These are phyloP conservation scores for Puccinia novopanici DNA, from an alignment of 1,284 basidiomycete species.

Conservation along the genomic window DNA sequence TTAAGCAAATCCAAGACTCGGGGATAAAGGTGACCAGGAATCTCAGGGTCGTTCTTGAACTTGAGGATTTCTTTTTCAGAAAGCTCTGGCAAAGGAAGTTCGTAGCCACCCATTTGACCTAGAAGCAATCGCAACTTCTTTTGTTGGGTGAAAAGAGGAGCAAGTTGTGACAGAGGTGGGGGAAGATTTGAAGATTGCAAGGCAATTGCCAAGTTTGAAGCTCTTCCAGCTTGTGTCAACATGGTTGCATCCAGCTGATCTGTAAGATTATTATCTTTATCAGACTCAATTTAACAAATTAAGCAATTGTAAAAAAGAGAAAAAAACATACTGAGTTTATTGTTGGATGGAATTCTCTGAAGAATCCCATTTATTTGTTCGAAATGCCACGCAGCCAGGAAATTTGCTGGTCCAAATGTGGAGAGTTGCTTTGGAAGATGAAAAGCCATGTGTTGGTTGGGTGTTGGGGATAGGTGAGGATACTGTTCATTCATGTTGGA, in stretches of 20 bases:
- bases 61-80: neutral
- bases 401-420: constrained; percentile 35
- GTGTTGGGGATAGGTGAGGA: constrained; percentile 12
- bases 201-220: constrained; percentile 28
- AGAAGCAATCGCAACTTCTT: neutral
- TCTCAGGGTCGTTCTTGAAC: neutral
- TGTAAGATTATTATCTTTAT: neutral
- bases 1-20: constrained; percentile 13
- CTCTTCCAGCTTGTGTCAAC: constrained; percentile 22
- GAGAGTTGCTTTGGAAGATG: constrained; percentile 28
- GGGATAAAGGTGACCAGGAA: constrained; percentile 21
- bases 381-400: constrained; percentile 39
- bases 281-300: neutral
- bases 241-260: constrained; percentile 28
- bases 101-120: neutral
- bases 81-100: constrained; percentile 27
- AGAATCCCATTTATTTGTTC: constrained; percentile 41
- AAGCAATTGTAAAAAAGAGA: neutral
- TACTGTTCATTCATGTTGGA: constrained; percentile 17
- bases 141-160: neutral
- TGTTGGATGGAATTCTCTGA: constrained; percentile 26
- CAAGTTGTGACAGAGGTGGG: constrained; percentile 6
- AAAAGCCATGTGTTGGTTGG: constrained; percentile 23
- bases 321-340: constrained; percentile 18
- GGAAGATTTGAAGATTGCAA: constrained; percentile 17